phyloP scores from a whole-genome alignment of 2,329 filamentous ascomycete genomes.

The Dactylonectria macrodidyma region DNA sequence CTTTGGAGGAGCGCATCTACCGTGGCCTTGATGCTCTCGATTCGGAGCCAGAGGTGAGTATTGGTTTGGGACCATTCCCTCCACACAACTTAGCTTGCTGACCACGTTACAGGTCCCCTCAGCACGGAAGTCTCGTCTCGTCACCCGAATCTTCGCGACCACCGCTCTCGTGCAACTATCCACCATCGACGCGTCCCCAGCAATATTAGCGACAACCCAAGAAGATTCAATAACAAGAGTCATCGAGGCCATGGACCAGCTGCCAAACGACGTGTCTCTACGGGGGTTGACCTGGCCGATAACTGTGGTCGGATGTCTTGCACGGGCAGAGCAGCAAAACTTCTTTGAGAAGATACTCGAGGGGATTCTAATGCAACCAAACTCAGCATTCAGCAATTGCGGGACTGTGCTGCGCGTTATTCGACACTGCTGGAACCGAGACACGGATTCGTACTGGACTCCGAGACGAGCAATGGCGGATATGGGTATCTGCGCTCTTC shows the following conservation, averaged over 20 bases:
- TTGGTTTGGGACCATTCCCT: too few relatives aligned
- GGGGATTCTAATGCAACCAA: slow-evolving; percentile 15
- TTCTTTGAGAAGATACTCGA: slow-evolving; percentile 35
- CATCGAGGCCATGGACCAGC: slow-evolving; percentile 21
- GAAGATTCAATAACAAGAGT: slow-evolving; percentile 2
- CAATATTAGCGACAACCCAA: background rate
- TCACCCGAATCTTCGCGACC: slow-evolving; percentile 32
- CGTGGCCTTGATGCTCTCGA: background rate
- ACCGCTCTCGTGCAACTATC: slow-evolving; percentile 37
- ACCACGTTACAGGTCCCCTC: background rate
- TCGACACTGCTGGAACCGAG: slow-evolving; percentile 33
- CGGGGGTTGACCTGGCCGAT: slow-evolving; percentile 37
- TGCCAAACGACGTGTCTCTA: slow-evolving; percentile 30
- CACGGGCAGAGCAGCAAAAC: slow-evolving; percentile 25
- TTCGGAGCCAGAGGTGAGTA: background rate
- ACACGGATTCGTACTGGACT: slow-evolving; percentile 25
- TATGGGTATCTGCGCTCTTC: slow-evolving; percentile 39
- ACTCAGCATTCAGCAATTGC: slow-evolving; percentile 37
- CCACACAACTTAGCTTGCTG: background rate
- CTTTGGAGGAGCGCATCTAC: background rate
- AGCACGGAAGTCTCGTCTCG: background rate
- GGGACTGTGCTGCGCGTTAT: slow-evolving; percentile 35
- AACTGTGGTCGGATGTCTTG: slow-evolving; percentile 34
- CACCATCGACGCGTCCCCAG: background rate
- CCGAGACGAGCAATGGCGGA: slow-evolving; percentile 35